phyloP scores from a whole-genome alignment of 2,329 filamentous ascomycete species.

The Botrytis cinerea region DNA sequence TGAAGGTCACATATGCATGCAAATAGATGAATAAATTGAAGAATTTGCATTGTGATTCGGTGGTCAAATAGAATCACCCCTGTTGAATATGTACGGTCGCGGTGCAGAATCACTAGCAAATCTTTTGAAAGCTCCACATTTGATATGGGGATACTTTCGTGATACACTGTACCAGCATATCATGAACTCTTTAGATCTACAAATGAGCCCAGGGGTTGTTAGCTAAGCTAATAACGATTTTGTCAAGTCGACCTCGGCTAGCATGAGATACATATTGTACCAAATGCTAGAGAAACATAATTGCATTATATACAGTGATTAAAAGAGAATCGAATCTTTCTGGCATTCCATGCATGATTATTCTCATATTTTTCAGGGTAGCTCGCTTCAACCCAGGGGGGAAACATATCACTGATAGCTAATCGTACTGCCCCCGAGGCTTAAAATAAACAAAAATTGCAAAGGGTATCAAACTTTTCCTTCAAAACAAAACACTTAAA shows the following conservation, averaged over 20 bases:
- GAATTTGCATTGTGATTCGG: background rate
- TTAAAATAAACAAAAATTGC: background rate
- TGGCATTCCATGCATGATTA: background rate
- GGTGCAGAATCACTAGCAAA: background rate
- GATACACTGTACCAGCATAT: background rate
- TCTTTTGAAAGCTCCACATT: background rate
- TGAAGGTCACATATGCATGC: background rate
- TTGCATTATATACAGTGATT: background rate
- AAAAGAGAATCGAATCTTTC: background rate
- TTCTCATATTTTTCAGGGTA: background rate
- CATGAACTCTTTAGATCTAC: background rate
- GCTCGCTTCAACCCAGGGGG: background rate
- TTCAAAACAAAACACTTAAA: background rate
- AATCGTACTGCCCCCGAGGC: background rate
- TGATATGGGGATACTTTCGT: background rate
- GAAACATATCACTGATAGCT: background rate
- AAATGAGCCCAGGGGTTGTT: background rate
- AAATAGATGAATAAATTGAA: background rate
- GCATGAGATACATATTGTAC: background rate
- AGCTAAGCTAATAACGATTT: background rate
- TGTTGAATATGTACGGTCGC: background rate
- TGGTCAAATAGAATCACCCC: background rate
- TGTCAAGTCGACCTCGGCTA: background rate
- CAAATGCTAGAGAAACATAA: background rate
- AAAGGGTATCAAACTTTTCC: conserved; percentile 16